phyloP scores from a whole-genome alignment of 176 grass and related monocot genomes.

The Panicum miliaceum region DNA sequence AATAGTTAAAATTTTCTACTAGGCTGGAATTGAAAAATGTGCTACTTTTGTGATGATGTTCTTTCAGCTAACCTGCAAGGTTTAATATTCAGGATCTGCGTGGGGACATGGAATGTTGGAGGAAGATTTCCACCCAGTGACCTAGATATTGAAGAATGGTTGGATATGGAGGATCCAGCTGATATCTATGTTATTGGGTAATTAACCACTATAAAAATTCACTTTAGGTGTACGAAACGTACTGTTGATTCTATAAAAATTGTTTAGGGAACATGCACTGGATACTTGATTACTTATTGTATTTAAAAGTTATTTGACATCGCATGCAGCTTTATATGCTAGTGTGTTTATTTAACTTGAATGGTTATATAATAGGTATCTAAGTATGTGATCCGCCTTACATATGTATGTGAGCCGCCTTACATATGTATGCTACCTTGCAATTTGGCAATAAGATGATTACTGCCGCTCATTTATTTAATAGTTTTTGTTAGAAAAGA shows the following conservation, averaged over 20 bases:
- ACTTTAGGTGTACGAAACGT: background rate
- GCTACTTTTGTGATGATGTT: constrained; percentile 17
- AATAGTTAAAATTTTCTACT: background rate
- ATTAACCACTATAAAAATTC: background rate
- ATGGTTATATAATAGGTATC: background rate
- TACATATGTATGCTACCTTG: constrained; percentile 3
- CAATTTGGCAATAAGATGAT: background rate
- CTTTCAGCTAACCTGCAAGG: constrained; percentile 32
- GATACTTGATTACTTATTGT: constrained; percentile 1
- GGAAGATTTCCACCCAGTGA: constrained; percentile 68
- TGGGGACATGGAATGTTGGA: constrained; percentile 88
- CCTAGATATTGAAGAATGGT: constrained; percentile 64
- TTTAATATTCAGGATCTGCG: constrained; percentile 58
- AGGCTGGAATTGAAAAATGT: background rate
- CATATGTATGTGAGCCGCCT: background rate
- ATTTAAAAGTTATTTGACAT: background rate
- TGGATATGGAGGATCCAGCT: constrained; percentile 67
- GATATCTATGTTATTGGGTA: constrained; percentile 96
- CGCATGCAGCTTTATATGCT: constrained; percentile 1
- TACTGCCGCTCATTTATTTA: constrained; percentile 5
- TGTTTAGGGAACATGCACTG: background rate
- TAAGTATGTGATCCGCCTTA: constrained; percentile 1
- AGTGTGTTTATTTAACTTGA: background rate
- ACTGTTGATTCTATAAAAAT: background rate
- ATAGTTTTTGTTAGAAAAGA: background rate